Base-by-base conservation (phyloP, 306 rosid genomes). In the Glycine latifolia region DNA sequence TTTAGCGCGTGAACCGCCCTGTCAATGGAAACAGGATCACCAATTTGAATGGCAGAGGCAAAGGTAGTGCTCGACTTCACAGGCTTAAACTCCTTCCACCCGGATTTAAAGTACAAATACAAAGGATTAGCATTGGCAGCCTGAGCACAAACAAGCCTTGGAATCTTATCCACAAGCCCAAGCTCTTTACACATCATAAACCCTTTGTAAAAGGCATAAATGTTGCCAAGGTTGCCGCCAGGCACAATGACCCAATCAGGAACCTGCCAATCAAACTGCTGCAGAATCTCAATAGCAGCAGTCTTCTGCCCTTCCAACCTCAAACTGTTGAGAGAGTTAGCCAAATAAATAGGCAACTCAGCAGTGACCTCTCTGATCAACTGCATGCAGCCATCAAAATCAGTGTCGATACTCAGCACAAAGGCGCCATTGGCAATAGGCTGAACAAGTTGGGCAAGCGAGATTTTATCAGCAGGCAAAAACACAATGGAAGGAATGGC, bases 231-330 rank as follows among this genome's bases (percentile, higher is more conserved):
- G 67, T 93, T 91, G 0, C 98, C 98, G 11, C 98, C 94, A 0
- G 98, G 97, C 0, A 93, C 90, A 67, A 93, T 89, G 47, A 93
- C 93, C 98, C 97, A 93, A 84, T 93, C 98, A 35, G 97, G 98
- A 3, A 93, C 97, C 73, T 90, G 81, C 97, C 97, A 93, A 88
- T 93, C 92, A 73, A 90, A 93, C 83, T 93, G 98, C 75, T 93
- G 98, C 82, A 93, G 66, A 54, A 93, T 93, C 90, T 93, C 98
- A 59, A 93, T 88, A 0, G 97, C 98, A 2, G 97, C 97, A 2
- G 98, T 93, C 47, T 91, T 93, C 77, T 90, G 97, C 14, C 97
- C 97, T 83, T 93, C 97, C 4, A 93, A 60, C 60, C 98, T 87
- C 89, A 93, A 78, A 66, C 93, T 93, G 26, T 93, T 93, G 14